Conservation (phyloP, 2,329 filamentous ascomycete species). For the Fusarium subglutinans region DNA sequence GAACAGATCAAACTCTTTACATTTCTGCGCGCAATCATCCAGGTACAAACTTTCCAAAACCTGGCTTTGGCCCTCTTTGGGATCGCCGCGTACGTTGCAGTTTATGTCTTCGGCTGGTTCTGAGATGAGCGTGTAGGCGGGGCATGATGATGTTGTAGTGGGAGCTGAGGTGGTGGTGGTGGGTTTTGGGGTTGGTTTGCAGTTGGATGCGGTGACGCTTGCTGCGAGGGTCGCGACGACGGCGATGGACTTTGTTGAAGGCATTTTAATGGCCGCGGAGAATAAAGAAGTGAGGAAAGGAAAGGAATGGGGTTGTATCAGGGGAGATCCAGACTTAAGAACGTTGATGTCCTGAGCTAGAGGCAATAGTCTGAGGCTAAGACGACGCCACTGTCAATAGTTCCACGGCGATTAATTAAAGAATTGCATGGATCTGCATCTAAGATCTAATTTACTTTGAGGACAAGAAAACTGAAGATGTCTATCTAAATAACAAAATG, state of each 20-base stretch:
- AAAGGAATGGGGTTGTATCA: background rate
- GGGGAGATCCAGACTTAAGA: background rate
- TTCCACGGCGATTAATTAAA: background rate
- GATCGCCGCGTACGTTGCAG: background rate
- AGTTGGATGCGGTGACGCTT: background rate
- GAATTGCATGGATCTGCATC: background rate
- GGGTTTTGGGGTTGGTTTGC: background rate
- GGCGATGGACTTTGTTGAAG: slow-evolving; percentile 14
- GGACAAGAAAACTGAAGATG: background rate
- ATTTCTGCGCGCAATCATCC: background rate
- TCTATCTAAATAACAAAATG: background rate
- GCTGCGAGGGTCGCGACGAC: slow-evolving; percentile 13
- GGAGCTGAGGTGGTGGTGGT: background rate
- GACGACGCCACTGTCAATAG: background rate
- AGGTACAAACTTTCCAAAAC: background rate
- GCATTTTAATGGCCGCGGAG: background rate
- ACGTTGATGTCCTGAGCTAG: background rate
- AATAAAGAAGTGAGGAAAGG: background rate
- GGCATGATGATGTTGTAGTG: background rate
- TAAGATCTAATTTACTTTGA: background rate
- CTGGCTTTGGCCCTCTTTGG: background rate
- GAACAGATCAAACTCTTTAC: background rate
- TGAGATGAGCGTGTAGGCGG: background rate
- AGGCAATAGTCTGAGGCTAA: background rate
- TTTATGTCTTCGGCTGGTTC: background rate